Base-by-base conservation (phyloP, 306 rosid species). In the Dalbergia cochinchinensis region DNA sequence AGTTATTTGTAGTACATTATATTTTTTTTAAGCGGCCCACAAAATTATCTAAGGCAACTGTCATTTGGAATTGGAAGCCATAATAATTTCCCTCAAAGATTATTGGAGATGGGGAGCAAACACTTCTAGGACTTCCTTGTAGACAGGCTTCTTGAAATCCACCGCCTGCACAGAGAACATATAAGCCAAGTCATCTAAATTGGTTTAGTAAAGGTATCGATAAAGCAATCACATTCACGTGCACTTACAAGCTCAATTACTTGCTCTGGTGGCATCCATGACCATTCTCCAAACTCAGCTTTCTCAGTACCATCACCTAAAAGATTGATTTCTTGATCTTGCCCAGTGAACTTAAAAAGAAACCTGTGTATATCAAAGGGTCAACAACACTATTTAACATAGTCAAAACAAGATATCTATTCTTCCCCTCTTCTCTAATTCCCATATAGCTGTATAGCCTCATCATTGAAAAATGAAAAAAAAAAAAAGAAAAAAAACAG, bases 271-370 rank as follows among this genome's bases (percentile, higher is more conserved):
- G 96, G 77, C 62, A 90, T 76, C 99, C 99, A 95, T 35, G 92
- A 85, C 99, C 98, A 95, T 60, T 95, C 83, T 13, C 99, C 99
- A 76, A 95, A 95, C 91, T 92, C 99, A 35, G 98, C 76, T 83
- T 91, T 95, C 87, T 86, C 98, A 4, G 94, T 91, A 35, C 97
- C 99, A 84, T 94, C 97, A 50, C 99, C 99, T 82, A 90, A 83
- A 78, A 94, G 97, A 89, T 94, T 92, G 76, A 94, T 82, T 82
- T 94, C 97, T 83, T 89, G 87, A 55, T 90, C 97, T 65, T 86
- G 87, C 64, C 98, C 99, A 2, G 90, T 91, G 67, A 95, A 87
- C 80, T 83, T 87, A 8, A 95, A 77, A 66, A 95, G 96, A 85
- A 91, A 88, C 99, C 99, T 95, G 85, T 9, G 42, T 8, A 67